A percentile compares a stretch with the other conserved stretches of the same genome.
phyloP scores from a whole-genome alignment of 768 basidiomycete species.

The Galerina sulciceps region DNA sequence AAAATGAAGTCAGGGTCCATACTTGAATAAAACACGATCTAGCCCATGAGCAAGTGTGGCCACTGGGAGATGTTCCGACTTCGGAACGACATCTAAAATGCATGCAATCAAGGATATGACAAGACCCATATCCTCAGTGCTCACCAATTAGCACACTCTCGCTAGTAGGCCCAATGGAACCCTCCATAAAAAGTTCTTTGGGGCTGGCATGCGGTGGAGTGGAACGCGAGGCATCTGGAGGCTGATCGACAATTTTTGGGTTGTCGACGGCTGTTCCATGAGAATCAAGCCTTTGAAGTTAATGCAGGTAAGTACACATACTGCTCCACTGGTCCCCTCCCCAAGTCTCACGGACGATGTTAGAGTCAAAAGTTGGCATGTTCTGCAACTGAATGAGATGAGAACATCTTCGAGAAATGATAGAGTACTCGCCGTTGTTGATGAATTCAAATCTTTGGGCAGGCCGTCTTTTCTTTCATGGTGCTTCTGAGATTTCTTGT shows the following conservation, averaged over 20 bases:
- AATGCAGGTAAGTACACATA: not conserved
- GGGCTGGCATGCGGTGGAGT: constrained; percentile 2
- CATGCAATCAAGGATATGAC: not conserved
- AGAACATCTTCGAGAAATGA: not conserved
- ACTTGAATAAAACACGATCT: constrained; percentile 64
- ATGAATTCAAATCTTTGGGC: too few relatives aligned
- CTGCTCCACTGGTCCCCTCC: constrained; percentile 4
- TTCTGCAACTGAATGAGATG: not conserved
- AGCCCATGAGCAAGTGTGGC: constrained; percentile 54
- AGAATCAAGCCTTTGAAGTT: not conserved
- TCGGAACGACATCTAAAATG: constrained; percentile 1
- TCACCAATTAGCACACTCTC: not conserved
- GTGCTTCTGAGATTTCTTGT: too few relatives aligned
- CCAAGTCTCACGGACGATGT: constrained; percentile 8
- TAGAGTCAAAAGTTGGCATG: not conserved
- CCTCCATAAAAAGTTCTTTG: not conserved
- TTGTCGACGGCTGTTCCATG: not conserved
- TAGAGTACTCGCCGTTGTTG: not conserved
- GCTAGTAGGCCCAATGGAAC: not conserved
- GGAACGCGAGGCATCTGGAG: not conserved
- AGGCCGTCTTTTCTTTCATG: too few relatives aligned
- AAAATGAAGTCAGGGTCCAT: not conserved
- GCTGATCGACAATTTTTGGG: not conserved
- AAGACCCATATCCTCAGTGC: too few relatives aligned
- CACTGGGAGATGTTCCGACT: not conserved